Evolutionary conservation across 139 green algal genomes (phyloP), one percentile per base, ranked within the genome.

Genomic region (Chlamydomonas schloesseri): DNA sequence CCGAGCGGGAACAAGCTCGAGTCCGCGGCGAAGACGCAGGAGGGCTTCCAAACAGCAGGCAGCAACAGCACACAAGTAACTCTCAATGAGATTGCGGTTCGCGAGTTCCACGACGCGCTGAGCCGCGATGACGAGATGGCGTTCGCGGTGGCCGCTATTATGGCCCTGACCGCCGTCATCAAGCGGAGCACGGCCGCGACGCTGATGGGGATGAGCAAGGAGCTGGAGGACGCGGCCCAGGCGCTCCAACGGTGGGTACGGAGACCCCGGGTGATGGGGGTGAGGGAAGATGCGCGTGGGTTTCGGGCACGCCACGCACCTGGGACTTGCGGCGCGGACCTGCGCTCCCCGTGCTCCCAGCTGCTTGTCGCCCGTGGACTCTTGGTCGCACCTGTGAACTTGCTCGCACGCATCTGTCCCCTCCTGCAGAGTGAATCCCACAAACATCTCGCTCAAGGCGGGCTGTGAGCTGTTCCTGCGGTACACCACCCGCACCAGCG

Each of bases 391-490:
- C 42, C 42, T 50, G 42, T n/a, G n/a, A n/a, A n/a, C 42, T 13
- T 50, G 42, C 42, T 13, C 42, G 42, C 6, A 8, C 42, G 42
- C 42, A 50, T 8, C 6, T 50, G 42, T 50, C 42, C 42, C n/a
- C n/a, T n/a, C n/a, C 5, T 50, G 64, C 87, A 94, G 91, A n/a
- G 96, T 95, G 87, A 97, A 98, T 90, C 94, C 95, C 29, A 97
- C 96, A 9, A 93, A 95, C 65, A 98, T 99, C 73, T 96, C 93
- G 20, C 88, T 99, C 29, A 95, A 96, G 37, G 97, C 97, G 11
- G 97, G 93, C 5, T 99, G 97, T 82, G 96, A 99, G 86, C 93
- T 99, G 28, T 99, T 99, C 89, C 87, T 99, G 84, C 91, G 96
- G 15, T 99, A 98, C 90, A 97, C 96, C 9, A 98, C 96, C 1